A percentile compares a stretch with the other conserved stretches of the same genome.
These are phyloP conservation scores for Zopfia rhizophila DNA, from an alignment of 2,329 filamentous ascomycete species.

Conservation along the genomic window DNA sequence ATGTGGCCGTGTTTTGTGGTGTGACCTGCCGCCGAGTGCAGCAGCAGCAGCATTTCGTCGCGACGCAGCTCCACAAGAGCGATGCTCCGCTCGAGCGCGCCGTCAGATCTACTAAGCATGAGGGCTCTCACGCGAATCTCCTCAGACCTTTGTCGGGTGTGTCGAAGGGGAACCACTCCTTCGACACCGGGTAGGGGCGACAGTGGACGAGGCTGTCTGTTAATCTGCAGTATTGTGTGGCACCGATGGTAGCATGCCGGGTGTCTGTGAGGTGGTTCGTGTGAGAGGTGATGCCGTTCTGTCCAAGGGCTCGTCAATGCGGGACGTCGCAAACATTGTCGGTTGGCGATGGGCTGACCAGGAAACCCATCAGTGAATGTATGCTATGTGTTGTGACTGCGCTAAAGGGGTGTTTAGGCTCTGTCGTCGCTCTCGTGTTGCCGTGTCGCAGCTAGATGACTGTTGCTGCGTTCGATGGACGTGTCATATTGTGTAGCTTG, in stretches of 20 bases:
- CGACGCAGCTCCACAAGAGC: slow-evolving; percentile 10
- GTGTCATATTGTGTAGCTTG: slow-evolving; percentile 25
- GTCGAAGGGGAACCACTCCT: slow-evolving; percentile 13
- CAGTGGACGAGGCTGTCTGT: slow-evolving; percentile 11
- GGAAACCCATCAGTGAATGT: slow-evolving; percentile 26
- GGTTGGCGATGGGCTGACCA: slow-evolving; percentile 16
- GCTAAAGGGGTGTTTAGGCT: slow-evolving; percentile 19
- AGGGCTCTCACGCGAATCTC: slow-evolving; percentile 32
- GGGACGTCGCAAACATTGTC: slow-evolving; percentile 22
- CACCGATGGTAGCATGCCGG: slow-evolving; percentile 13
- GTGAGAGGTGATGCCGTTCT: slow-evolving; percentile 12
- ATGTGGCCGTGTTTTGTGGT: slow-evolving; percentile 14
- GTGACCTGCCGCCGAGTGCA: slow-evolving; percentile 16
- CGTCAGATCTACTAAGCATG: slow-evolving; percentile 14
- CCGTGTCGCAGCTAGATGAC: slow-evolving; percentile 25
- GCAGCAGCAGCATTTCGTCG: slow-evolving; percentile 13
- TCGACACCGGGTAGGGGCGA: slow-evolving; percentile 9
- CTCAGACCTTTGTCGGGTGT: slow-evolving; percentile 33
- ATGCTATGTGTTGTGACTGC: slow-evolving; percentile 19
- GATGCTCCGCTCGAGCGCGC: slow-evolving; percentile 11
- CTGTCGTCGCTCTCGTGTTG: slow-evolving; percentile 22
- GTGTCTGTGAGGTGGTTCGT: slow-evolving; percentile 8
- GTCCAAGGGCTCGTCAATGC: slow-evolving; percentile 11
- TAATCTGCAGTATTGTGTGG: slow-evolving; percentile 12
- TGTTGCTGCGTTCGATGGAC: slow-evolving; percentile 21